Conservation (phyloP, 371 early-diverging fungal species). For the Dinochytrium kinnereticum region DNA sequence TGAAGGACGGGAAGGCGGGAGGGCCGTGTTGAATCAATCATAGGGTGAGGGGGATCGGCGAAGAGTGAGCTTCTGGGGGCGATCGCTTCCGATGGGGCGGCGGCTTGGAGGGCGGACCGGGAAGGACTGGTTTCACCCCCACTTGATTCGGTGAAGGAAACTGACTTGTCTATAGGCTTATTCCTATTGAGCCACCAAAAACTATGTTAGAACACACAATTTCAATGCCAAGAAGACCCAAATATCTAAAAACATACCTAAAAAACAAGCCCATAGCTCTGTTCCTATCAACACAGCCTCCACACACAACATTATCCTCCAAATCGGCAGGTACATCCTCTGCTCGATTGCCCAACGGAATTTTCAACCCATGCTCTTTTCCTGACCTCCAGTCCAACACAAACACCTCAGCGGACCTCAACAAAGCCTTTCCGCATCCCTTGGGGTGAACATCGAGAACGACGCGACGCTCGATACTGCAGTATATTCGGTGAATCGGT, state of each 20-base stretch:
- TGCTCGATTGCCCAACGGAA: constrained; percentile 5
- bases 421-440: constrained; percentile 5
- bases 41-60: too few species aligned
- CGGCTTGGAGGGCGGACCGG: not conserved
- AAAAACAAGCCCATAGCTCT: constrained; percentile 27
- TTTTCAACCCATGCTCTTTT: constrained; percentile 11
- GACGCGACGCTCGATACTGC: constrained; percentile 14
- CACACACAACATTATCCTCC: constrained; percentile 33
- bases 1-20: not conserved
- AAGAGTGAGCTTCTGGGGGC: not conserved
- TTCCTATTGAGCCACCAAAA: not conserved
- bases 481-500: constrained; percentile 20
- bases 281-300: constrained; percentile 27
- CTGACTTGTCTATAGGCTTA: not conserved
- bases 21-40: too few species aligned
- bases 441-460: not conserved
- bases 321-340: constrained; percentile 6
- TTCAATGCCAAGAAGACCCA: too few species aligned
- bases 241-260: not conserved
- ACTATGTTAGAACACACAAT: too few species aligned
- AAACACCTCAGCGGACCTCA: constrained; percentile 16
- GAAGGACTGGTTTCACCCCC: not conserved
- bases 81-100: not conserved
- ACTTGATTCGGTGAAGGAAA: not conserved
- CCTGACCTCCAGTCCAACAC: not conserved